Evolutionary conservation across 192 early-diverging fungal species (phyloP), one percentile per base, ranked within the genome.

Genomic region (Spinellus fusiger): DNA sequence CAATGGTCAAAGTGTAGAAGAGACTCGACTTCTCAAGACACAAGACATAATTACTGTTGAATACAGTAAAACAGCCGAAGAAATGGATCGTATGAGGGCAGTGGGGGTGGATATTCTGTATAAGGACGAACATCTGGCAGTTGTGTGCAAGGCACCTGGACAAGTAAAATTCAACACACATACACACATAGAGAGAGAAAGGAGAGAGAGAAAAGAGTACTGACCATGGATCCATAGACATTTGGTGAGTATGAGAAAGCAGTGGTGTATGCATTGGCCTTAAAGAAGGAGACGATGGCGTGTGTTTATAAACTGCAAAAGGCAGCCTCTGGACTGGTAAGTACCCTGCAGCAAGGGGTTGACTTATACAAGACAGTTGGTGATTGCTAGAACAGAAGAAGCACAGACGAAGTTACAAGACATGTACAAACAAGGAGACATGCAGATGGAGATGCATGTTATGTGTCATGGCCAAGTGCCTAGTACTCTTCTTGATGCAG

Each of bases 141-240:
- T 88, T 8, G 58, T 83, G 18, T 64, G 78, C 48, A 86, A 88
- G 55, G 74, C 81, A n/a, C 77, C 83, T 0, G 85, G 85, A 4
- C 69, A 67, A 35, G 65, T 67, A 61, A 67, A 64, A 61, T 68
- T 25, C 23, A 60, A 20, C 27, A 66, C 15, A 59, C 61, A 47
- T 64, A 64, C 27, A 68, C 62, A 61, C 35, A 15, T 55, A 49
- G 25, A 54, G 8, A 27, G 20, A 33, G 18, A 31, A n/a, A 35
- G 5, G 23, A 49, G 9, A 3, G 13, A 9, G 27, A 26, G 7
- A 52, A 52, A 28, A 52, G 4, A 26, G 25, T 9, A 52, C 9
- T 26, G 16, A 20, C 26, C n/a, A n/a, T n/a, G n/a, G n/a, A n/a
- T n/a, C n/a, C n/a, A n/a, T n/a, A n/a, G n/a, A n/a, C n/a, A n/a